Base-by-base conservation (phyloP, 2,329 filamentous ascomycete species). In the Nigrospora sphaerica region DNA sequence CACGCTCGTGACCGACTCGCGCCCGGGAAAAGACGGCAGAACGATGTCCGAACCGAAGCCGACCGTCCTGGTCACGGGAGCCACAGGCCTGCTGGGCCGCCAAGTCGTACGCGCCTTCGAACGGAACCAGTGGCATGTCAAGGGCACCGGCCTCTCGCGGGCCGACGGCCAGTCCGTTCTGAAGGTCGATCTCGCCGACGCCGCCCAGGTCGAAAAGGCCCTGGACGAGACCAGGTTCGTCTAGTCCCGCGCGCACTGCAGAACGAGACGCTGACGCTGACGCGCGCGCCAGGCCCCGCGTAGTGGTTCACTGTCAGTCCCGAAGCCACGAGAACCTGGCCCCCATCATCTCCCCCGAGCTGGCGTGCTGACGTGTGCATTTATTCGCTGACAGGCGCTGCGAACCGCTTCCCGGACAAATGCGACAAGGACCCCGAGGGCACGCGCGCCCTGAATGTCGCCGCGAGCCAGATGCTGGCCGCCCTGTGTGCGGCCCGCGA, bases 401-500 rank as follows among this genome's bases (percentile, higher is more conserved):
- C 90, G 39, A 91, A 95, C 65, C 82, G 88, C 51, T 95, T 85
- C 58, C 90, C 91, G 2, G 90, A 95, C 66, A 85, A 86, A 61
- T 92, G 90, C 59, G 85, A 90, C 57, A 77, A 80, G 53, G 81
- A 95, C 62, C 90, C 89, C 3, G 78, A 83, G 49, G 86, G 81
- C 45, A 88, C 89, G 3, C 78, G 77, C 49, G 76, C 75, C 16
- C 72, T 95, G 57, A 95, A 95, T 59, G 80, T 92, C 12, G 74
- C 80, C 3, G 85, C 88, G 3, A 86, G 87, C 40, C 69, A 73
- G 41, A 67, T 69, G 10, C 77, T 95, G 12, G 87, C 88, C 11
- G 64, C 72, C 36, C 73, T 81, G n/a, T 85, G 86, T 44, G 77
- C 81, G 1, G 61, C 72, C 28, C 78, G 80, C 56, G 77, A 67